Conservation (phyloP, 495 filamentous ascomycete genomes). For the Penicillium salamii region DNA sequence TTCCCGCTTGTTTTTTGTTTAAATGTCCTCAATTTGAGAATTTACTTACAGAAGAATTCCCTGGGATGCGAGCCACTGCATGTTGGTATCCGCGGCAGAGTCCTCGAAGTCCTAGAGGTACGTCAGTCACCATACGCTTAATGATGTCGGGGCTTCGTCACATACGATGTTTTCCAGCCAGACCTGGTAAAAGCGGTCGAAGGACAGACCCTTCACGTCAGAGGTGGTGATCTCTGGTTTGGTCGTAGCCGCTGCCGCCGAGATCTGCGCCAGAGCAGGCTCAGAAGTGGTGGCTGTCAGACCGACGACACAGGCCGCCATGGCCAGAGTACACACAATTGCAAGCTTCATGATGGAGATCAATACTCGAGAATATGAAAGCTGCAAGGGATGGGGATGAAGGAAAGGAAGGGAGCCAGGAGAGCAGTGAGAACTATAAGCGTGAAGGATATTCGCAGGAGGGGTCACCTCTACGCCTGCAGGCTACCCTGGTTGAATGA, state of each 20-base stretch:
- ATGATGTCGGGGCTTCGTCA: slow-evolving; percentile 28
- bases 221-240: slow-evolving; percentile 48
- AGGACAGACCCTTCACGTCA: slow-evolving; percentile 59
- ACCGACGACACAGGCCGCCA: slow-evolving; percentile 21
- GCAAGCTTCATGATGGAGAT: slow-evolving; percentile 24
- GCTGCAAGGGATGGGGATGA: no score
- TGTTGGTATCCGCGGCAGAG: slow-evolving; percentile 47
- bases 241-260: slow-evolving; percentile 26
- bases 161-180: slow-evolving; percentile 72
- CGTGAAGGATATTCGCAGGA: no score
- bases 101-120: slow-evolving; percentile 50
- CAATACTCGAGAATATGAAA: no score
- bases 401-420: not conserved
- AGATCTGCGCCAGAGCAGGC: slow-evolving; percentile 28
- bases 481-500: not conserved
- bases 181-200: slow-evolving; percentile 65
- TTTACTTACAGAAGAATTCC: slow-evolving; percentile 51
- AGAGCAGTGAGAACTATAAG: not conserved
- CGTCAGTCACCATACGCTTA: not conserved
- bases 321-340: slow-evolving; percentile 18
- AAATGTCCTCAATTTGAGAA: not conserved
- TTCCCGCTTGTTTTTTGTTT: not conserved
- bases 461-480: no score
- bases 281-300: slow-evolving; percentile 24
- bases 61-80: slow-evolving; percentile 54